phyloP scores from a whole-genome alignment of 345 rosid species.

The Brassica carinata region DNA sequence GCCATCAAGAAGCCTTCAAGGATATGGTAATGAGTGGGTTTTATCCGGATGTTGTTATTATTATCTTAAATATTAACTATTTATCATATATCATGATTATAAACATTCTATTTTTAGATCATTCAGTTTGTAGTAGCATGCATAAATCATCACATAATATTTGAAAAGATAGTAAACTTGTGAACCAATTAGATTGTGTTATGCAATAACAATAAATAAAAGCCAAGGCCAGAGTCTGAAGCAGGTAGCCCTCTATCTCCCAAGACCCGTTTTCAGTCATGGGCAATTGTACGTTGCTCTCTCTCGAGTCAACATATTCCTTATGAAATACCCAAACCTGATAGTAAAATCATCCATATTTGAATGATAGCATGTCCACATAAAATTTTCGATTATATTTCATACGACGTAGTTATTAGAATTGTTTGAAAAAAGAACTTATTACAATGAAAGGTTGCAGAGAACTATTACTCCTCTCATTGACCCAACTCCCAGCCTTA shows the following conservation, averaged over 20 bases:
- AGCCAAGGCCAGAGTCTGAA: not conserved
- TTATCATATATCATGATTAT: not conserved
- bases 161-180: not conserved
- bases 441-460: slow-evolving; percentile 21
- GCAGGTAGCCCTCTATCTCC: not conserved
- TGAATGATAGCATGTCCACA: not conserved
- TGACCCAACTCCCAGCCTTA: slow-evolving; percentile 24
- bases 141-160: not conserved
- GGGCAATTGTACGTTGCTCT: not conserved
- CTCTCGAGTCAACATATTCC: not conserved
- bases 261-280: not conserved
- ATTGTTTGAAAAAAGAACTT: not conserved
- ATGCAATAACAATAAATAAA: too few relatives aligned
- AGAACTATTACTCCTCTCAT: slow-evolving; percentile 9
- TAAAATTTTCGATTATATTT: not conserved
- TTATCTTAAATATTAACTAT: slow-evolving; percentile 57
- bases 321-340: not conserved
- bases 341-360: not conserved
- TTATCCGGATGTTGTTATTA: slow-evolving; percentile 75
- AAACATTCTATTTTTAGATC: not conserved
- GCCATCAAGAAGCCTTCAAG: slow-evolving; percentile 68
- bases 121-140: not conserved
- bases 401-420: not conserved
- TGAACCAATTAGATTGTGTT: not conserved
- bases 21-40: slow-evolving; percentile 57